phyloP scores from a whole-genome alignment of 1,284 basidiomycete species.

The Sphagnurus paluster region DNA sequence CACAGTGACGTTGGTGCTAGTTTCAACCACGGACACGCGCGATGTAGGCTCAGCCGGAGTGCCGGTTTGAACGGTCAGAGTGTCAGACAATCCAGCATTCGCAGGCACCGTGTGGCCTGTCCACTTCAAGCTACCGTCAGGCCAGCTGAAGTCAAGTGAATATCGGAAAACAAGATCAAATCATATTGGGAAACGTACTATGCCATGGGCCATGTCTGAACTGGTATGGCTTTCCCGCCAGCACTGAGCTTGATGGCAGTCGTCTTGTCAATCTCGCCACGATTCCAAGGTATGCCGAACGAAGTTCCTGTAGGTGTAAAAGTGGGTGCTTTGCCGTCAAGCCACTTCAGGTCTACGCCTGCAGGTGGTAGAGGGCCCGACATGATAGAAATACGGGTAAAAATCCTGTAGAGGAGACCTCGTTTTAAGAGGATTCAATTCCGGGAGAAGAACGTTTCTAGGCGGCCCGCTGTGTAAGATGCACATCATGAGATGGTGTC shows the following conservation, averaged over 20 bases:
- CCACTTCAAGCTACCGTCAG: conserved; percentile 44
- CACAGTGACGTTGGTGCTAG: conserved; percentile 28
- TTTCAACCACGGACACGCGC: conserved; percentile 33
- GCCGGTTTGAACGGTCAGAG: conserved; percentile 32
- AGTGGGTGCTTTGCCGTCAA: conserved; percentile 33
- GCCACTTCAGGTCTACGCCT: conserved; percentile 34
- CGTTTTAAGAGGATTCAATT: conserved; percentile 2
- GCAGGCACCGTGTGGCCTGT: conserved; percentile 40
- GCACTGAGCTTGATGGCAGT: conserved; percentile 33
- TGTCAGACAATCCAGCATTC: conserved; percentile 25
- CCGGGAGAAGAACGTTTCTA: conserved; percentile 1
- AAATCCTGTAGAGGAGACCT: neutral
- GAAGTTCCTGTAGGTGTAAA: conserved; percentile 33
- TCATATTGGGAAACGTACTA: conserved; percentile 27
- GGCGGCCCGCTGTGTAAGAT: conserved; percentile 10
- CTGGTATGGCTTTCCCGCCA: conserved; percentile 29
- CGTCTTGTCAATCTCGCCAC: conserved; percentile 40
- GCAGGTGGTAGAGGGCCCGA: conserved; percentile 21
- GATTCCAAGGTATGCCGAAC: conserved; percentile 41
- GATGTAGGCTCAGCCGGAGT: conserved; percentile 36
- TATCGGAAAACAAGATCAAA: neutral
- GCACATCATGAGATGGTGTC: neutral
- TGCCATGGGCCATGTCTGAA: conserved; percentile 43
- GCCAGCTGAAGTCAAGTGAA: conserved; percentile 34
- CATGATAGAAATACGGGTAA: conserved; percentile 1